phyloP scores from a whole-genome alignment of 2,329 filamentous ascomycete species.

The Alternaria postmessia region DNA sequence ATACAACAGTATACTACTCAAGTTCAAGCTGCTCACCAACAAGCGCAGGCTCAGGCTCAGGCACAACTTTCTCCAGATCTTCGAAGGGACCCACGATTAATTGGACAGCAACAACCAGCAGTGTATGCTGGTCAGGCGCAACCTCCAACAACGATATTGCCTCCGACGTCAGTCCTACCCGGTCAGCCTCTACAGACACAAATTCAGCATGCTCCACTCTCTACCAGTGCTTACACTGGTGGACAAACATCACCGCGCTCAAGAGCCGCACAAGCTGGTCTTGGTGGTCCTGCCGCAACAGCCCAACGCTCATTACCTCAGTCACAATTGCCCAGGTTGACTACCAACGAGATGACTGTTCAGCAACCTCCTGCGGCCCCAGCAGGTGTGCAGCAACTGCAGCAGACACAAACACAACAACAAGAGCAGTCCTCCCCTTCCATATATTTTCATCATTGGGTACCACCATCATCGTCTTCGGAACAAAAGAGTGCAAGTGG shows the following conservation, averaged over 20 bases:
- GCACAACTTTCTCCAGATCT: constrained; percentile 52
- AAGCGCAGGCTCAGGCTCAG: constrained; percentile 54
- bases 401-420: constrained; percentile 62
- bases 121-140: constrained; percentile 43
- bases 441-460: constrained; percentile 93
- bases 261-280: constrained; percentile 41
- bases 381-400: constrained; percentile 52
- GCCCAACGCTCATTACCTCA: constrained; percentile 56
- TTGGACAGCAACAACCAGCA: constrained; percentile 49
- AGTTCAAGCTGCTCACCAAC: constrained; percentile 55
- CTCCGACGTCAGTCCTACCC: constrained; percentile 46
- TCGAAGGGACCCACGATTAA: constrained; percentile 53
- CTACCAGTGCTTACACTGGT: constrained; percentile 42
- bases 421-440: constrained; percentile 73
- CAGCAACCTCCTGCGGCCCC: constrained; percentile 56
- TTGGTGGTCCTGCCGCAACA: constrained; percentile 49
- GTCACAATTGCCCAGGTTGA: constrained; percentile 59
- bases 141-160: constrained; percentile 41
- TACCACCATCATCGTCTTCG: constrained; percentile 70
- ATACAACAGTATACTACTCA: constrained; percentile 60
- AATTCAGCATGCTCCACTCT: constrained; percentile 51
- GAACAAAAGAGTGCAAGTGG: constrained; percentile 62
- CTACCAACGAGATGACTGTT: constrained; percentile 61
- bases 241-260: constrained; percentile 46
- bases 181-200: constrained; percentile 50